Base-by-base conservation (phyloP, 176 grass and related monocot species). In the Calamus simplicifolius region DNA sequence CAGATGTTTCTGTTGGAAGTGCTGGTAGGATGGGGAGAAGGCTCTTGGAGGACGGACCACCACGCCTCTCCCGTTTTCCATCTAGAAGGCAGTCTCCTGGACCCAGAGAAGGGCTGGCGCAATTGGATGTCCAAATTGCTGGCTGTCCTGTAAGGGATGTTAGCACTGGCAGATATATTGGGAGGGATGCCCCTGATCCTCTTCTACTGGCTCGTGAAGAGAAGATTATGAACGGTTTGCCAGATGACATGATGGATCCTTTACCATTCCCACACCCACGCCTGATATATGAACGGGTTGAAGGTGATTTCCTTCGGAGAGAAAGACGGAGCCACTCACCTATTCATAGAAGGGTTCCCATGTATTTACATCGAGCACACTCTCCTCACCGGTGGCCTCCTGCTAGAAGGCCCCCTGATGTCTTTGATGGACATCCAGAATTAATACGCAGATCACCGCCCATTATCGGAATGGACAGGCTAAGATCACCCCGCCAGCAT, bases 291-390 rank as follows among this genome's bases (percentile, higher is more conserved):
- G 67, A 63, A 27, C 71, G 18, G 27, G 49, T 60, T 62, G 77
- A 80, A 15, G 53, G 62, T 52, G 57, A 19, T 63, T 6, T 59
- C 31, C 10, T 60, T 13, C 16, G 17, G 59, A 73, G 61, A 54
- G 70, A 68, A 18, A 80, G 70, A 43, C 35, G 35, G 19, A 80
- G 64, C 38, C 18, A 35, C 4, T 74, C 77, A 50, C 77, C 77
- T 69, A 53, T 7, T 61, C 16, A 27, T 25, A 51, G 68, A 29
- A 78, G 68, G 25, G 29, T 30, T 18, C 49, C 43, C 6, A 2
- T 2, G 12, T 10, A 10, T 43, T 43, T 63, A 3, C 56, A 48
- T 48, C 3, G 29, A 52, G 16, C 53, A 5, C n/a, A 52, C 31
- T 48, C 66, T 17, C 52, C 66, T 12, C 18, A 51, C 54, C 76